Evolutionary conservation across 2,329 filamentous ascomycete species (phyloP), one percentile per base, ranked within the genome.

Genomic region (Cryphonectria parasitica): DNA sequence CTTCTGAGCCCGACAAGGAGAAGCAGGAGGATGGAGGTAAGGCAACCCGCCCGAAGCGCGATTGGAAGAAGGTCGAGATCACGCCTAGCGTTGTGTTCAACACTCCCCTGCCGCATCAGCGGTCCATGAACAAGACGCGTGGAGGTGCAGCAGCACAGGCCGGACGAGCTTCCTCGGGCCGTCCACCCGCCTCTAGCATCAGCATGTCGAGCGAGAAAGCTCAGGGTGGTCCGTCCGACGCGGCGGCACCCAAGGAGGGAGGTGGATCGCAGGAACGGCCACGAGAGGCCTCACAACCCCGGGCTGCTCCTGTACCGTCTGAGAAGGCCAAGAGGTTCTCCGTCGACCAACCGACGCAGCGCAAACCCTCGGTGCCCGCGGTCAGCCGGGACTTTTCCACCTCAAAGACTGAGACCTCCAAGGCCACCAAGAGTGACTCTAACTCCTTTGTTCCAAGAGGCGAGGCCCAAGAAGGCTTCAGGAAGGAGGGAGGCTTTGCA

Each of bases 61-160:
- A 94, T 77, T 98, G 96, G 95, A 90, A 71, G 56, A 72, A 72
- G 43, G 15, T 93, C 71, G 87, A 90, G 1, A 88, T 98, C 70
- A 89, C 91, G 45, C 95, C 94, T 11, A 91, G 89, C 19, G 94
- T 96, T 64, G 90, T 91, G 70, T 98, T 97, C 81, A 92, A 93
- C 79, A 98, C 96, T 0, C 93, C 92, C 39, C 80, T 97, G 56
- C 89, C 91, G 19, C 82, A 81, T 62, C 85, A 86, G 73, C 82
- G 82, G 68, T 79, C 84, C 43, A 45, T 69, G 28, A 65, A 60
- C 56, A 87, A 86, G 73, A 81, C 84, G 60, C 83, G 87, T 39
- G 84, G 85, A 22, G 85, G 86, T 70, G 81, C 81, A 10, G 45
- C 45, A 22, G 45, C 45, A 66, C 82, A 85, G 52, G 80, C 80